Conservation (phyloP, 2,329 filamentous ascomycete genomes). For the Berkeleyomyces basicola region DNA sequence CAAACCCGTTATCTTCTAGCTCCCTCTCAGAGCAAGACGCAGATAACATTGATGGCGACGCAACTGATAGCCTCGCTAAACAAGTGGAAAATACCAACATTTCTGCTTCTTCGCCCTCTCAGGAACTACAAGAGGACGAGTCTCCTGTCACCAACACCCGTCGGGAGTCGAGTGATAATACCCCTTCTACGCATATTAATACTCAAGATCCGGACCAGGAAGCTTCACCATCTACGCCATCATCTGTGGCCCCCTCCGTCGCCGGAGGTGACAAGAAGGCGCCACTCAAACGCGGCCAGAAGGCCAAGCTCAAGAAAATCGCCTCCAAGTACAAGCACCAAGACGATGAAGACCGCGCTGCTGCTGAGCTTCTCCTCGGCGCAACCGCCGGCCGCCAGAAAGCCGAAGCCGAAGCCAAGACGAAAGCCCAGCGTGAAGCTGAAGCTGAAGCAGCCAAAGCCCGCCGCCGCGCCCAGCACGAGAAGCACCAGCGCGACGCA, state of each 20-base stretch:
- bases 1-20: constrained; percentile 4
- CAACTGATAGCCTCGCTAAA: neutral
- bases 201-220: constrained; percentile 14
- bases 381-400: constrained; percentile 50
- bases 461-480: constrained; percentile 64
- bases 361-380: constrained; percentile 78
- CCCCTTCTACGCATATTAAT: too few relatives aligned
- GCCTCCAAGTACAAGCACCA: constrained; percentile 83
- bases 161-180: neutral
- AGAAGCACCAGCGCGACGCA: constrained; percentile 56
- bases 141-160: neutral
- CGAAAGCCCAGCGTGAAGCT: constrained; percentile 52
- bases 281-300: constrained; percentile 53
- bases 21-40: neutral
- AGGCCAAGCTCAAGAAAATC: constrained; percentile 70
- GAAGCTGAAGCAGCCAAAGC: constrained; percentile 48
- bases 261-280: constrained; percentile 28
- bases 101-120: neutral
- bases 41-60: neutral
- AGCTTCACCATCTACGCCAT: constrained; percentile 12
- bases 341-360: constrained; percentile 78
- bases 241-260: constrained; percentile 11
- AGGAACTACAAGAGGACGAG: neutral
- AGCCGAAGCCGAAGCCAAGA: constrained; percentile 49
- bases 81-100: neutral